Evolutionary conservation across 2,329 filamentous ascomycete genomes (phyloP).

Genomic region (Thermoascus crustaceus): DNA sequence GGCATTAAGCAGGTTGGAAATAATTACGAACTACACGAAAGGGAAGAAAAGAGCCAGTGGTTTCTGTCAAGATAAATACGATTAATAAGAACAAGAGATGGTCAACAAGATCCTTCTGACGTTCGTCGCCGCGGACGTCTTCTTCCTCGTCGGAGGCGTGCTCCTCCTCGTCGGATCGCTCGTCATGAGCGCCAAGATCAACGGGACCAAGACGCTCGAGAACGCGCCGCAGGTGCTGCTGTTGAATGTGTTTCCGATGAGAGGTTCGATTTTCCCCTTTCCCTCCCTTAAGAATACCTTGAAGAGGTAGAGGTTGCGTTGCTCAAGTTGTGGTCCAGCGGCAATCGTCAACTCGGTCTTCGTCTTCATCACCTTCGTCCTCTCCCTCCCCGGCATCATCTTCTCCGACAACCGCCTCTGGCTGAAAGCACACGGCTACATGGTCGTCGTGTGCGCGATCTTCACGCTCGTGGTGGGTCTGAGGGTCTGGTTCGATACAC

Average conservation of each 20-base stretch:
- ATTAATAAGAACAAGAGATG: slow-evolving; percentile 22
- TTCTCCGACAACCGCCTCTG: slow-evolving; percentile 58
- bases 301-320: slow-evolving; percentile 12
- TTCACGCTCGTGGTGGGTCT: slow-evolving; percentile 61
- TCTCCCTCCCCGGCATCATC: slow-evolving; percentile 63
- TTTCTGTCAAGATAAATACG: background rate
- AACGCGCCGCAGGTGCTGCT: slow-evolving; percentile 47
- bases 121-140: slow-evolving; percentile 43
- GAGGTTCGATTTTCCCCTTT: slow-evolving; percentile 33
- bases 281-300: slow-evolving; percentile 1
- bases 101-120: slow-evolving; percentile 46
- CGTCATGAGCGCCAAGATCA: slow-evolving; percentile 38
- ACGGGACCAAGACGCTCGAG: slow-evolving; percentile 34
- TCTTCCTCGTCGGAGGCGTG: slow-evolving; percentile 46
- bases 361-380: slow-evolving; percentile 61
- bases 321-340: slow-evolving; percentile 35
- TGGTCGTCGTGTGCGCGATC: slow-evolving; percentile 53
- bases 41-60: background rate
- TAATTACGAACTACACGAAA: too few species aligned
- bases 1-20: too few species aligned
- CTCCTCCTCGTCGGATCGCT: slow-evolving; percentile 48
- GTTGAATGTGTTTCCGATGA: slow-evolving; percentile 45
- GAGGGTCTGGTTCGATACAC: slow-evolving; percentile 63
- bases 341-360: slow-evolving; percentile 65
- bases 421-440: slow-evolving; percentile 61